phyloP scores from a whole-genome alignment of 352 stramenopile genomes.

The Globisporangium uncinulatum region DNA sequence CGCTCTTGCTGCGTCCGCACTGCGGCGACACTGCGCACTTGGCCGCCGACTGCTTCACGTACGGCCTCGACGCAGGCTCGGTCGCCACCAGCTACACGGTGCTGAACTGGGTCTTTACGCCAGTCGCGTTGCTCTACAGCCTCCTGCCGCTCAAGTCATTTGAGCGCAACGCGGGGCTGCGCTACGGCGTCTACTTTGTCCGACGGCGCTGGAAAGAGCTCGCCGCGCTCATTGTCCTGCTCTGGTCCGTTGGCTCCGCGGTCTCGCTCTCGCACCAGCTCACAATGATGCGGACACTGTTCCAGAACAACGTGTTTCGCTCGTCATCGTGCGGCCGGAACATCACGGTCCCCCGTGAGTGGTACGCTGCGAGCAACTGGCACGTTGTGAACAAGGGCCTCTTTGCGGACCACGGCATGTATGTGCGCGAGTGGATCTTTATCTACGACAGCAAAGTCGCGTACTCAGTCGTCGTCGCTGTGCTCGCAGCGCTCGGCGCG shows the following conservation, averaged over 20 bases:
- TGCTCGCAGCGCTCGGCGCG: slow-evolving; percentile 51
- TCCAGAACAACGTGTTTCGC: slow-evolving; percentile 29
- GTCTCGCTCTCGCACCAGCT: slow-evolving; percentile 58
- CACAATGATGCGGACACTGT: slow-evolving; percentile 30
- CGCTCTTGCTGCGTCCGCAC: slow-evolving; percentile 8
- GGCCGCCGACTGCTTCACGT: slow-evolving; percentile 22
- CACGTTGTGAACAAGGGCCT: slow-evolving; percentile 14
- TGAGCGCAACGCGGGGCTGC: slow-evolving; percentile 55
- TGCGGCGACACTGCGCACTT: neutral
- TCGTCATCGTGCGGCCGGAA: slow-evolving; percentile 40
- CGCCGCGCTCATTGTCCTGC: slow-evolving; percentile 53
- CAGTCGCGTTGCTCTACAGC: slow-evolving; percentile 51
- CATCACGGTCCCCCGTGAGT: slow-evolving; percentile 30
- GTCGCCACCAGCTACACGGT: slow-evolving; percentile 27
- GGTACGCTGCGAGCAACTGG: slow-evolving; percentile 42
- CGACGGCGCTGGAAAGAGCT: slow-evolving; percentile 72
- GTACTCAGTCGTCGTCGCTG: slow-evolving; percentile 57
- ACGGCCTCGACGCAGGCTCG: slow-evolving; percentile 14
- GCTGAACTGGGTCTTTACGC: slow-evolving; percentile 57
- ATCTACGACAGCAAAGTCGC: slow-evolving; percentile 60
- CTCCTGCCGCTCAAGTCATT: slow-evolving; percentile 65
- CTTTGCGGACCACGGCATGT: slow-evolving; percentile 26
- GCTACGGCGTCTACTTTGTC: slow-evolving; percentile 72
- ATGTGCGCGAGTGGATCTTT: slow-evolving; percentile 50
- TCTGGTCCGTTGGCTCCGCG: slow-evolving; percentile 58